Percentiles rank a stretch among this genome's conserved stretches.
These are phyloP conservation scores for Rachicladosporium sp. DNA, from an alignment of 2,329 filamentous ascomycete genomes.

Conservation along the genomic window DNA sequence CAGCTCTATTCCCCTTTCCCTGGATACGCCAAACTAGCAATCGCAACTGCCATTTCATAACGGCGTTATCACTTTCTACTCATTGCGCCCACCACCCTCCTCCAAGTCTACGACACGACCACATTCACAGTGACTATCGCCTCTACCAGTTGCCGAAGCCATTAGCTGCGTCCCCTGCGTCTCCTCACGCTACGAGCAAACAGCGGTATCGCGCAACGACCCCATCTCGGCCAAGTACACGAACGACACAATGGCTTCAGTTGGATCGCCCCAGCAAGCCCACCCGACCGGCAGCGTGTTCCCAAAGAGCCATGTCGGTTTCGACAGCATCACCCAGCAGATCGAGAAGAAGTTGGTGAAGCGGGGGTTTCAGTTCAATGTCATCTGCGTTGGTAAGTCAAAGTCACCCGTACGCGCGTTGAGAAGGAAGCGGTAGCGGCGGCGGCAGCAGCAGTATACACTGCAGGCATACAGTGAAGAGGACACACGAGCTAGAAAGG, in stretches of 20 bases:
- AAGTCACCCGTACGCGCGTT: neutral
- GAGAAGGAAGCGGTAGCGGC: neutral
- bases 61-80: constrained; percentile 4
- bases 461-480: neutral
- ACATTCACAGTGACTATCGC: constrained; percentile 2
- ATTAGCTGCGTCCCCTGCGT: constrained; percentile 2
- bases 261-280: constrained; percentile 6
- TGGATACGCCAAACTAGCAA: no score
- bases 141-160: neutral
- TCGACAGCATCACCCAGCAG: constrained; percentile 98
- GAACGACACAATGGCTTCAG: constrained; percentile 4
- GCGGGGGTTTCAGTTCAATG: constrained; percentile 99
- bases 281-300: constrained; percentile 55
- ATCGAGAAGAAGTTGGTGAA: constrained; percentile 99
- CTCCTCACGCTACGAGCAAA: constrained; percentile 1
- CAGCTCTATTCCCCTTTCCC: no score
- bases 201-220: constrained; percentile 3
- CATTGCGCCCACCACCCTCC: constrained; percentile 4
- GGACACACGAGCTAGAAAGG: neutral
- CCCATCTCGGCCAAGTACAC: neutral
- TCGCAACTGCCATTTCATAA: neutral
- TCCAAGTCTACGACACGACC: constrained; percentile 3
- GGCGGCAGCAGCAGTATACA: neutral
- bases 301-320: constrained; percentile 97
- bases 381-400: constrained; percentile 92